phyloP scores from a whole-genome alignment of 495 filamentous ascomycete species.

The Lasiosphaeria hispida region DNA sequence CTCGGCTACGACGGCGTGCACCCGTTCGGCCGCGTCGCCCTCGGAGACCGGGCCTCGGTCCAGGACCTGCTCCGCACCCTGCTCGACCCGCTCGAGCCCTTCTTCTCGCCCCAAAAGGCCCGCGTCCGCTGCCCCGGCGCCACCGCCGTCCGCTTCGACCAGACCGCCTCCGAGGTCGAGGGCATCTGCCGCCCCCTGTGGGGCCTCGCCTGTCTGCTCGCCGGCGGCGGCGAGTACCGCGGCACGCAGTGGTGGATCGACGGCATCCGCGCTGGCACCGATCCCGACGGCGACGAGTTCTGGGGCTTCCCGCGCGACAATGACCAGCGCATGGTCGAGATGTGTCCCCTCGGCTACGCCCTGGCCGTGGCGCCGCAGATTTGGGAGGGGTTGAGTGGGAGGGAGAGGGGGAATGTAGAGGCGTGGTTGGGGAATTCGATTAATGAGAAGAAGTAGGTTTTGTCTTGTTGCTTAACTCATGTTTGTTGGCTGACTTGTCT shows the following conservation, averaged over 20 bases:
- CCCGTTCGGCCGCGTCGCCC: conserved; percentile 49
- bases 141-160: conserved; percentile 68
- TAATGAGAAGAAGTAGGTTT: conserved; percentile 63
- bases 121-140: conserved; percentile 60
- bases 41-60: conserved; percentile 51
- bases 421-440: conserved; percentile 67
- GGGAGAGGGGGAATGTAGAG: conserved; percentile 60
- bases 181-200: conserved; percentile 72
- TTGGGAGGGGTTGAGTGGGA: conserved; percentile 62
- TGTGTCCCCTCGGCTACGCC: conserved; percentile 68
- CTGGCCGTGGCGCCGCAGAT: conserved; percentile 63
- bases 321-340: conserved; percentile 83
- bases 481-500: conserved; percentile 6
- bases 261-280: conserved; percentile 65
- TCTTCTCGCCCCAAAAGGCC: conserved; percentile 58
- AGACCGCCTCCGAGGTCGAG: conserved; percentile 73
- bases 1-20: conserved; percentile 49
- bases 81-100: conserved; percentile 60
- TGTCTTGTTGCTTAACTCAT: neutral
- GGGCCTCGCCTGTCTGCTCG: conserved; percentile 67
- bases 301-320: conserved; percentile 71
- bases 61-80: conserved; percentile 58
- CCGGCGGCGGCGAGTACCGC: conserved; percentile 61
- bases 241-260: conserved; percentile 63
- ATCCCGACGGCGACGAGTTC: conserved; percentile 63